These are phyloP conservation scores for Teratosphaeria zuluensis DNA, from an alignment of 2,329 filamentous ascomycete species.

Conservation along the genomic window DNA sequence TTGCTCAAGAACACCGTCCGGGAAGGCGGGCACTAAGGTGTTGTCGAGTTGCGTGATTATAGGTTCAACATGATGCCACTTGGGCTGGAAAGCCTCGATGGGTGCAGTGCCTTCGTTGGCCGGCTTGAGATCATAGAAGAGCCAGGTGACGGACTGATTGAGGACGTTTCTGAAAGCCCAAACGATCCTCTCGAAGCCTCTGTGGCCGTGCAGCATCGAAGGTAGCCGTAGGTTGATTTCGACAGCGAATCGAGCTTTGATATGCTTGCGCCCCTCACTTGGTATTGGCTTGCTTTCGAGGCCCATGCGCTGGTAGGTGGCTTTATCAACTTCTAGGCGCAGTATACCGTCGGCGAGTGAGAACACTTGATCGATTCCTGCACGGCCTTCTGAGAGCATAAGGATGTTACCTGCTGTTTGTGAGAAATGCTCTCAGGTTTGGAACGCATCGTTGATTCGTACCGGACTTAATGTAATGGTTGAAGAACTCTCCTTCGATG, in stretches of 20 bases:
- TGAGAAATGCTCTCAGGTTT: slow-evolving; percentile 24
- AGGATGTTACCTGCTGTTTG: slow-evolving; percentile 53
- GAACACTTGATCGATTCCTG: slow-evolving; percentile 61
- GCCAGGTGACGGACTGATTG: slow-evolving; percentile 58
- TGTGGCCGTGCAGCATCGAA: slow-evolving; percentile 75
- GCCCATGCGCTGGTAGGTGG: slow-evolving; percentile 73
- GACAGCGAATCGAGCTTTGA: slow-evolving; percentile 67
- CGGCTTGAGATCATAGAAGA: slow-evolving; percentile 56
- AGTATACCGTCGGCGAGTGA: slow-evolving; percentile 63
- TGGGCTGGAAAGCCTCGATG: slow-evolving; percentile 24
- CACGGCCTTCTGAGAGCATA: slow-evolving; percentile 73
- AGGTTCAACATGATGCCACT: slow-evolving; percentile 18
- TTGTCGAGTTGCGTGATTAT: slow-evolving; percentile 15
- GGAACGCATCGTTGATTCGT: slow-evolving; percentile 9
- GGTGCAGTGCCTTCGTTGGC: slow-evolving; percentile 5
- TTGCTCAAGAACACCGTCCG: slow-evolving; percentile 22
- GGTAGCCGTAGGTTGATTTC: slow-evolving; percentile 63
- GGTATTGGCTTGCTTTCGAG: slow-evolving; percentile 60
- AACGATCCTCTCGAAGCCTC: slow-evolving; percentile 66
- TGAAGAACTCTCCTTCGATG: slow-evolving; percentile 67
- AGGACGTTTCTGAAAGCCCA: slow-evolving; percentile 75
- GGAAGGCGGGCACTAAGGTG: slow-evolving; percentile 23
- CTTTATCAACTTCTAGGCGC: slow-evolving; percentile 66
- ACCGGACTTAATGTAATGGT: slow-evolving; percentile 75
- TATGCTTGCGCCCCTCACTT: slow-evolving; percentile 49